Conservation (phyloP, 2,329 filamentous ascomycete species). For the Allantophomopsis lycopodina region DNA sequence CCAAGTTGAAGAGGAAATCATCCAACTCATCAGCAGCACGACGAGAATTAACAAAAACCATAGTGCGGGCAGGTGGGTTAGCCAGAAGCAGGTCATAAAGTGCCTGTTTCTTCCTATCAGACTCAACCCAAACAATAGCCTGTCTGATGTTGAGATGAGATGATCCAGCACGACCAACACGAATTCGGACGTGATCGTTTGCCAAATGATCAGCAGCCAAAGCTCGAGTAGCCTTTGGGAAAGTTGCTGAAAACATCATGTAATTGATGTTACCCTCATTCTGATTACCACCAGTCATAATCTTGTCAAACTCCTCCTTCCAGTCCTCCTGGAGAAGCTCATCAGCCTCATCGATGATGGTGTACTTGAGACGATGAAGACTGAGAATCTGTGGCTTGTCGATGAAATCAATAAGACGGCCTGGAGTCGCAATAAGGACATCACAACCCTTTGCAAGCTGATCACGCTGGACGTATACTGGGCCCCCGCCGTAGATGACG, state of each 20-base stretch:
- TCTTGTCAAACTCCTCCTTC: constrained; percentile 59
- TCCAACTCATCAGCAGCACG: constrained; percentile 69
- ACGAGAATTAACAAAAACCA: constrained; percentile 85
- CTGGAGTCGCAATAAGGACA: constrained; percentile 75
- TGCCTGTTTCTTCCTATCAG: constrained; percentile 51
- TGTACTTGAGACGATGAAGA: constrained; percentile 63
- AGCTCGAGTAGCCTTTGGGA: constrained; percentile 65
- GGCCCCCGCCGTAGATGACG: constrained; percentile 77
- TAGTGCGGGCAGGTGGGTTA: constrained; percentile 59
- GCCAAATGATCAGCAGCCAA: constrained; percentile 67
- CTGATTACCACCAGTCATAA: constrained; percentile 65
- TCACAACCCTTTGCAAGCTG: constrained; percentile 80
- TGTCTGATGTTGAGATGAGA: constrained; percentile 76
- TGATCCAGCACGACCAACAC: constrained; percentile 76
- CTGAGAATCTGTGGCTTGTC: constrained; percentile 53
- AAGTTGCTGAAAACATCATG: constrained; percentile 90
- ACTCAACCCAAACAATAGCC: constrained; percentile 53
- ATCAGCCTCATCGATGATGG: constrained; percentile 87
- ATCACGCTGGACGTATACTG: constrained; percentile 51
- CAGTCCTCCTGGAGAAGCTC: constrained; percentile 77
- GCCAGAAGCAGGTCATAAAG: constrained; percentile 61
- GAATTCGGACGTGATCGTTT: constrained; percentile 63
- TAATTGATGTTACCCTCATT: constrained; percentile 56
- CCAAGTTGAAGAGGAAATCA: constrained; percentile 71
- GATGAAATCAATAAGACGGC: constrained; percentile 78